These are phyloP conservation scores for Fragilariopsis cylindrus DNA, from an alignment of 108 stramenopile genomes.

Conservation along the genomic window DNA sequence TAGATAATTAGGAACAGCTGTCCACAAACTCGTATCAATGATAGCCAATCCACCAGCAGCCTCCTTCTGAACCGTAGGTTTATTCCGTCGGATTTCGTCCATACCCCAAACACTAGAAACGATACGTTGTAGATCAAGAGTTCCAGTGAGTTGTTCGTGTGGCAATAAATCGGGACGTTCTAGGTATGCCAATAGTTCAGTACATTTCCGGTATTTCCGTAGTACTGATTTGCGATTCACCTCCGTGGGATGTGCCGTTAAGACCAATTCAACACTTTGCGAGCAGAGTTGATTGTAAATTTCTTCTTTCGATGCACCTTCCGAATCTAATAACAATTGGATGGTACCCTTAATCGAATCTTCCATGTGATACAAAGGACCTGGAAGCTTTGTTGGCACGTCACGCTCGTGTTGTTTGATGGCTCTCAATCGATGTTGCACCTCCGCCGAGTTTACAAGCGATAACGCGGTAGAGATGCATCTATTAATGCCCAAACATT, in stretches of 20 bases:
- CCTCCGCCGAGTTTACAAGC: constrained; percentile 83
- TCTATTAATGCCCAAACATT: constrained; percentile 75
- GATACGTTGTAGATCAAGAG: constrained; percentile 64
- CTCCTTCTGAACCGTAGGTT: constrained; percentile 93
- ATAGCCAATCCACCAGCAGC: constrained; percentile 93
- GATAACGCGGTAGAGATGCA: constrained; percentile 72
- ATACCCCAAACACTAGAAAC: constrained; percentile 80
- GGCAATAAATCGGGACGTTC: constrained; percentile 73
- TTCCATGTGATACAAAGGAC: constrained; percentile 74
- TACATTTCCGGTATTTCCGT: constrained; percentile 59
- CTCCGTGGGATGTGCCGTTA: constrained; percentile 98
- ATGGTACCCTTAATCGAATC: constrained; percentile 80
- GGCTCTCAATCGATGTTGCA: constrained; percentile 76
- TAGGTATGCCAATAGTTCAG: constrained; percentile 55
- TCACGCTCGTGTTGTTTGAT: constrained; percentile 42
- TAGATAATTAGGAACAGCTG: constrained; percentile 92
- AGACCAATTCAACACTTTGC: constrained; percentile 94
- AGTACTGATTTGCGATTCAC: constrained; percentile 48
- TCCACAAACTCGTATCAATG: constrained; percentile 94
- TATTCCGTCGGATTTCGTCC: constrained; percentile 91
- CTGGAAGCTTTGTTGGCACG: constrained; percentile 26
- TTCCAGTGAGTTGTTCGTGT: constrained; percentile 70
- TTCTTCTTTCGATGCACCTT: constrained; percentile 52
- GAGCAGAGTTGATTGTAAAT: constrained; percentile 80
- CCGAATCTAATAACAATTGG: constrained; percentile 52